phyloP scores from a whole-genome alignment of 306 rosid genomes.

The Cucumis melo region DNA sequence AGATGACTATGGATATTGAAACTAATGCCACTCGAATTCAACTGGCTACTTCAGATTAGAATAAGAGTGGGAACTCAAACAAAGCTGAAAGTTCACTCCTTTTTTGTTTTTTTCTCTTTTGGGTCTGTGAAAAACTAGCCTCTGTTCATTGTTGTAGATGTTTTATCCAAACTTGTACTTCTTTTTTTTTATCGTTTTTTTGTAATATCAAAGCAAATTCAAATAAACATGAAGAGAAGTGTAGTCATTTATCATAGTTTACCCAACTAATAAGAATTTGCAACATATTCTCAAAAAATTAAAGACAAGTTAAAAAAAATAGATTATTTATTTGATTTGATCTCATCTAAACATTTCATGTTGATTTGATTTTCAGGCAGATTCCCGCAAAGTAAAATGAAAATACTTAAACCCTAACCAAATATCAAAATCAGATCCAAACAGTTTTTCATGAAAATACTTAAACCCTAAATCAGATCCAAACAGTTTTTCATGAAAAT shows the following conservation, averaged over 20 bases:
- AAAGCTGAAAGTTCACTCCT: neutral
- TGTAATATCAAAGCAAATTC: neutral
- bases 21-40: neutral
- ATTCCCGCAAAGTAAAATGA: no score
- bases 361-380: no score
- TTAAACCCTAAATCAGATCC: no score
- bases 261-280: neutral
- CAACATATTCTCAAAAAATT: neutral
- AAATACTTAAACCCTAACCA: no score
- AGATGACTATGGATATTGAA: conserved; percentile 19
- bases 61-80: conserved; percentile 1
- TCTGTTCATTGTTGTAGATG: neutral
- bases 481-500: no score
- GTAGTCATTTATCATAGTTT: neutral
- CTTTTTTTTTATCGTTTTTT: neutral
- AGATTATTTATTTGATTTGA: no score
- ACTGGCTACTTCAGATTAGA: neutral
- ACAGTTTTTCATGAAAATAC: no score
- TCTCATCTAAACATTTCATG: no score
- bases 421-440: no score
- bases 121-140: neutral
- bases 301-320: no score
- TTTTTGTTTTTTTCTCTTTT: neutral
- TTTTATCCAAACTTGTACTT: neutral
- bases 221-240: neutral